Percentiles rank a stretch among this genome's conserved stretches.
These are phyloP conservation scores for Dryas octopetala DNA, from an alignment of 306 rosid genomes.

Conservation along the genomic window DNA sequence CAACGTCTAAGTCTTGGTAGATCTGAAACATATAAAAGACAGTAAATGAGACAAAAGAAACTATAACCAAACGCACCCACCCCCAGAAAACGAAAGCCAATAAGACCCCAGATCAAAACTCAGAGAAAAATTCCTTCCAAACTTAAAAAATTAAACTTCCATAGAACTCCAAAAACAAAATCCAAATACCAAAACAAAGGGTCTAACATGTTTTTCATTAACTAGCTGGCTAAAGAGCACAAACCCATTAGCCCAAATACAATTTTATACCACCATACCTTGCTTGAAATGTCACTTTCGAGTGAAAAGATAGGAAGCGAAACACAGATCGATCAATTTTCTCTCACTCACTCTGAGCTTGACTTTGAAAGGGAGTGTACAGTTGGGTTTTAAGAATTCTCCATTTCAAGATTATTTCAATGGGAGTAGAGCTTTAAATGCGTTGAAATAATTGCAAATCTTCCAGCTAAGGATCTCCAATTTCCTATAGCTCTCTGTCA, in stretches of 20 bases:
- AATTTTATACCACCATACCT: conserved; percentile 41
- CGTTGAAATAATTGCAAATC: conserved; percentile 29
- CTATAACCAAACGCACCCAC: conserved; percentile 28
- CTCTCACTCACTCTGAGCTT: conserved; percentile 13
- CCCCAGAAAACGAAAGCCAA: conserved; percentile 65
- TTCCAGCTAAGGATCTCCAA: conserved; percentile 18
- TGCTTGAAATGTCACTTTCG: conserved; percentile 49
- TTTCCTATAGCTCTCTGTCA: conserved; percentile 12
- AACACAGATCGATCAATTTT: conserved; percentile 21
- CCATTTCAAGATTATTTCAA: conserved; percentile 5
- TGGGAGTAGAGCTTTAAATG: conserved; percentile 46
- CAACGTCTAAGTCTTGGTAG: conserved; percentile 41
- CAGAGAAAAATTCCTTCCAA: conserved; percentile 24
- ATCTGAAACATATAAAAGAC: conserved; percentile 60
- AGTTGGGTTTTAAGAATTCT: conserved; percentile 18
- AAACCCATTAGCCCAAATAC: neutral
- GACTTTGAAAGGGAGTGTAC: neutral
- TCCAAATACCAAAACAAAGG: neutral
- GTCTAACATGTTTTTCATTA: conserved; percentile 19
- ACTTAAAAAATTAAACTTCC: neutral
- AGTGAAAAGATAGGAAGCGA: too few relatives aligned
- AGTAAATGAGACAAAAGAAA: conserved; percentile 48
- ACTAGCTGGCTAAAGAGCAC: conserved; percentile 4
- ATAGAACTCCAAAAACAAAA: conserved; percentile 11
- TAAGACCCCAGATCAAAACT: conserved; percentile 40